A percentile compares a stretch with the other conserved stretches of the same genome.
Conservation (phyloP, 257 asterid genomes). For the Scutellaria barbata region DNA sequence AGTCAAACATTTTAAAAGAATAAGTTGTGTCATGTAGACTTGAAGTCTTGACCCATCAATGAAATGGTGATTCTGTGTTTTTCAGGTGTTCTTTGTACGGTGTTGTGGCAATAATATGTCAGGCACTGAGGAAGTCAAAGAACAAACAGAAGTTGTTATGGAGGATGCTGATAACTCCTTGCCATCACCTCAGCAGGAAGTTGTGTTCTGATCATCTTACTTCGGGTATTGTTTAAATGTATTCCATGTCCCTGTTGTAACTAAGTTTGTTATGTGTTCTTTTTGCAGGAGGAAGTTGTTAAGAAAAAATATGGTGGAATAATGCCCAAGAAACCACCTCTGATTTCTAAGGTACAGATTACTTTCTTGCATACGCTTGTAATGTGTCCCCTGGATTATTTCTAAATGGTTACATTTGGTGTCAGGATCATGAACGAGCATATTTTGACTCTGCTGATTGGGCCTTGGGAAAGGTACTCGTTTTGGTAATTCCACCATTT, state of each 20-base stretch:
- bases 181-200: slow-evolving; percentile 65
- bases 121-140: slow-evolving; percentile 66
- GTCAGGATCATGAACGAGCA: slow-evolving; percentile 98
- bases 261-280: neutral
- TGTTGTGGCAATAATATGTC: slow-evolving; percentile 58
- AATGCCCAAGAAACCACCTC: slow-evolving; percentile 92
- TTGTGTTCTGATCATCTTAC: slow-evolving; percentile 42
- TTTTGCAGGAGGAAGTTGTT: slow-evolving; percentile 67
- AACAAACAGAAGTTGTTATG: slow-evolving; percentile 47
- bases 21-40: slow-evolving; percentile 16
- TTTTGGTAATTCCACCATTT: slow-evolving; percentile 22
- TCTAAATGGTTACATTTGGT: slow-evolving; percentile 25
- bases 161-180: slow-evolving; percentile 55
- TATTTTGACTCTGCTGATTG: slow-evolving; percentile 99
- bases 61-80: slow-evolving; percentile 20
- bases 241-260: slow-evolving; percentile 22
- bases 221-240: neutral
- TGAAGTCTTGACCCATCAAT: slow-evolving; percentile 13
- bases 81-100: slow-evolving; percentile 38
- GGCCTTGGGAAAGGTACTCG: slow-evolving; percentile 96
- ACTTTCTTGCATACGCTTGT: slow-evolving; percentile 21
- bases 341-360: slow-evolving; percentile 74
- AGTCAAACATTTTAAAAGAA: neutral
- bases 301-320: slow-evolving; percentile 95
- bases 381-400: slow-evolving; percentile 18